These are phyloP conservation scores for Eimeria praecox DNA, from an alignment of 169 alveolate genomes.

Conservation along the genomic window DNA sequence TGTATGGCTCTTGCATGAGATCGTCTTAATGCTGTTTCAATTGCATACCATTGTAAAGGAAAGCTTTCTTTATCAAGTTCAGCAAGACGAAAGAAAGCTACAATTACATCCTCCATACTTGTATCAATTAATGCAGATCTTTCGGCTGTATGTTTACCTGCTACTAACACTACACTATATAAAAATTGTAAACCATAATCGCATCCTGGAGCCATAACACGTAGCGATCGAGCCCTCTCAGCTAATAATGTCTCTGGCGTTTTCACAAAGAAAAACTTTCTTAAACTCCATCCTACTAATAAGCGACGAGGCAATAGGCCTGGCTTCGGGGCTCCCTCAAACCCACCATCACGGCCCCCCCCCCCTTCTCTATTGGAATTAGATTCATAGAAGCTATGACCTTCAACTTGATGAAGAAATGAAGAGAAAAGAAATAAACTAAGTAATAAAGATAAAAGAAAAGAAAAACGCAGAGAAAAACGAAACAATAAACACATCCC, in stretches of 20 bases:
- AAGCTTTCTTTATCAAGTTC: not conserved
- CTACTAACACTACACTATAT: constrained; percentile 19
- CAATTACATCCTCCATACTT: constrained; percentile 62
- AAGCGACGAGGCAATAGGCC: constrained; percentile 43
- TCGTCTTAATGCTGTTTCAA: constrained; percentile 37
- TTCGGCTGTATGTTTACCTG: constrained; percentile 44
- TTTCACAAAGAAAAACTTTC: not conserved
- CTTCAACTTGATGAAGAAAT: not conserved
- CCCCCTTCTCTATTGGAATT: no score
- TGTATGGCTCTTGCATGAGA: constrained; percentile 12
- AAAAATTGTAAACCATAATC: constrained; percentile 34
- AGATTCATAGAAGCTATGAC: no score
- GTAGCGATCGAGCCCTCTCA: not conserved
- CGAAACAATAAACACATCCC: not conserved
- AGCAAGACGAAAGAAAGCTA: constrained; percentile 49
- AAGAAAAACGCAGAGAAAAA: not conserved
- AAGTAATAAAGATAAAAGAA: not conserved
- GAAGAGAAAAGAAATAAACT: not conserved
- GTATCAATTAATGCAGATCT: constrained; percentile 28
- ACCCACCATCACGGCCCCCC: not conserved
- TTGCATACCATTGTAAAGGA: constrained; percentile 49
- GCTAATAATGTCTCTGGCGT: constrained; percentile 41
- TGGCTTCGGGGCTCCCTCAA: not conserved
- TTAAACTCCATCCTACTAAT: not conserved
- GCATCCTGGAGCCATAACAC: constrained; percentile 47